Base-by-base conservation (phyloP, 1,139 yeast genomes). In the Arxiozyma telluris region DNA sequence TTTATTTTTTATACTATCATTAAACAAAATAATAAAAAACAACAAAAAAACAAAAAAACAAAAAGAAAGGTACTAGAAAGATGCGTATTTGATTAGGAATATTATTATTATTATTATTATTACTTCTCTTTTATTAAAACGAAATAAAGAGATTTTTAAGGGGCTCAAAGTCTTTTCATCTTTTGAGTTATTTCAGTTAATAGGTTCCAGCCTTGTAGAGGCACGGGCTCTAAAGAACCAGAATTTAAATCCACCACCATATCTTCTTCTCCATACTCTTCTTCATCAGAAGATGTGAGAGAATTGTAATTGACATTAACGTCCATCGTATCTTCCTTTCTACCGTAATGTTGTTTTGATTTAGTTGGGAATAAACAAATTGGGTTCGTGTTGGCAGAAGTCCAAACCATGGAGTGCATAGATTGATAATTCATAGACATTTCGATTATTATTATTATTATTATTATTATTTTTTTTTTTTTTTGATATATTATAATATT, bases 201-300 rank as follows among this genome's bases (percentile, higher is more conserved):
- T 39, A 61, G 51, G 22, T 52, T 53, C 62, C 65, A 63, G 51
- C 53, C 57, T 46, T 61, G 60, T 50, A 61, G 56, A 45, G 58
- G 61, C 52, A 61, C 63, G 4, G 68, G 60, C 41, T 58, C 58
- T 38, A 61, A 49, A n/a, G 65, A 60, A 8, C 68, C 68, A 1
- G 67, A 58, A 51, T 54, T 62, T 38, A 65, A 54, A 54, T 66
- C 69, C n/a, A 66, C 70, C 39, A 66, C 54, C 55, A 62, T 50
- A 50, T 65, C 69, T 22, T 66, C 68, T 1, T 57, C 61, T 21
- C 59, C 64, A 27, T 53, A 42, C 18, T 44, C 45, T 48, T 48
- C 47, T 20, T 45, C 47, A 45, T 45, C 47, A 4, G 47, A 45
- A 18, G 47, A 45, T 18, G 47, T 45, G 17, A 17, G 9, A 30